Conservation (phyloP, 23 red algal genomes). For the Cyanidium caldarium region DNA sequence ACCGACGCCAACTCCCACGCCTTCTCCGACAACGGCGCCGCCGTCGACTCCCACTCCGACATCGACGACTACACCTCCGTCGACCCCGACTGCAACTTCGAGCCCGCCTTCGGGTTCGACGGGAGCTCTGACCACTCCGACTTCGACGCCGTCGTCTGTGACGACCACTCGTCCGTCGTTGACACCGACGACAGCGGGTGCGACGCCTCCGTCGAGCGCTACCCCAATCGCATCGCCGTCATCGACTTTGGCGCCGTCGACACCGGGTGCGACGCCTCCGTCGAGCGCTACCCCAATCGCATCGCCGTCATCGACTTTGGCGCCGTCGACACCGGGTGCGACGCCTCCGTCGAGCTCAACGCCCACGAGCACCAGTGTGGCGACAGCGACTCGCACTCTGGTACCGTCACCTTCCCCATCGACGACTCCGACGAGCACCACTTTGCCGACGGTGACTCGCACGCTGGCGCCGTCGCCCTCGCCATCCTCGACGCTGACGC, state of each 20-base stretch:
- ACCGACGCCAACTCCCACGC: conserved; percentile 1
- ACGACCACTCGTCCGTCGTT: too few species aligned
- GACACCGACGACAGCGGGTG: neutral
- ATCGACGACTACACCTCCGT: neutral
- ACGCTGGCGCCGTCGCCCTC: neutral
- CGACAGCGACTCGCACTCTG: too few species aligned
- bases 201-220: neutral
- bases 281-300: neutral
- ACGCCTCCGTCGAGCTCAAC: neutral
- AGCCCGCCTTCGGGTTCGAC: too few species aligned
- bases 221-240: neutral
- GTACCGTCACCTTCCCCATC: neutral
- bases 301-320: neutral
- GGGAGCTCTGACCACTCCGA: neutral
- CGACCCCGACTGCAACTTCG: neutral
- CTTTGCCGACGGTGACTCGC: neutral
- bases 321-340: too few species aligned
- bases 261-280: neutral
- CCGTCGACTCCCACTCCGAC: neutral
- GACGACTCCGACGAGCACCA: neutral
- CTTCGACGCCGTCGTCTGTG: neutral
- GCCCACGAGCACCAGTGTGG: neutral
- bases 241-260: neutral
- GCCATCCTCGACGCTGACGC: neutral
- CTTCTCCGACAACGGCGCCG: neutral